These are phyloP conservation scores for Penicillium frequentans DNA, from an alignment of 2,329 filamentous ascomycete species.

Conservation along the genomic window DNA sequence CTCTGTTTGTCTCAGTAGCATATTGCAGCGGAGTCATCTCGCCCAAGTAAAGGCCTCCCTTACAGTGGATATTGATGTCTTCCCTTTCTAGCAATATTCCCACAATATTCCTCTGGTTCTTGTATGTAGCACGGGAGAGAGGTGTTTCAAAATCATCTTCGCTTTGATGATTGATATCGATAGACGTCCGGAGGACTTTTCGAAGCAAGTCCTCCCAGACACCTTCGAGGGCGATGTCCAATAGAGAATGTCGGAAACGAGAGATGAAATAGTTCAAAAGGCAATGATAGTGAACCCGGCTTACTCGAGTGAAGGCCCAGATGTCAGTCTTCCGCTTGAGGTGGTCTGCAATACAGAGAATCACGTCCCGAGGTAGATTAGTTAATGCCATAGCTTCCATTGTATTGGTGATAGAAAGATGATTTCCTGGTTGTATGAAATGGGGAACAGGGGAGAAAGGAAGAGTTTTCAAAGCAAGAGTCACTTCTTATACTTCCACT, in stretches of 20 bases:
- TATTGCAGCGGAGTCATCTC: too few relatives aligned
- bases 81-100: too few relatives aligned
- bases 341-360: neutral
- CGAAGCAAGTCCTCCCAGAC: neutral
- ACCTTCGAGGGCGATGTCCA: neutral
- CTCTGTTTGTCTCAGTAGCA: too few relatives aligned
- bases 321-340: neutral
- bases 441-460: neutral
- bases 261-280: neutral
- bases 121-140: neutral
- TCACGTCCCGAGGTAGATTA: too few relatives aligned
- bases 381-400: too few relatives aligned
- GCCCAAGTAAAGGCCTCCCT: too few relatives aligned
- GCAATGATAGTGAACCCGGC: neutral
- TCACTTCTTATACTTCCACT: too few relatives aligned
- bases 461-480: too few relatives aligned
- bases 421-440: too few relatives aligned
- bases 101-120: too few relatives aligned
- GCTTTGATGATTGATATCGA: neutral
- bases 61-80: too few relatives aligned
- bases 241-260: neutral
- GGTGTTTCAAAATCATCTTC: neutral
- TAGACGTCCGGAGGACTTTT: neutral
- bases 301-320: neutral
- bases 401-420: too few relatives aligned